Base-by-base conservation (phyloP, 768 basidiomycete genomes). In the Baorangia bicolor region DNA sequence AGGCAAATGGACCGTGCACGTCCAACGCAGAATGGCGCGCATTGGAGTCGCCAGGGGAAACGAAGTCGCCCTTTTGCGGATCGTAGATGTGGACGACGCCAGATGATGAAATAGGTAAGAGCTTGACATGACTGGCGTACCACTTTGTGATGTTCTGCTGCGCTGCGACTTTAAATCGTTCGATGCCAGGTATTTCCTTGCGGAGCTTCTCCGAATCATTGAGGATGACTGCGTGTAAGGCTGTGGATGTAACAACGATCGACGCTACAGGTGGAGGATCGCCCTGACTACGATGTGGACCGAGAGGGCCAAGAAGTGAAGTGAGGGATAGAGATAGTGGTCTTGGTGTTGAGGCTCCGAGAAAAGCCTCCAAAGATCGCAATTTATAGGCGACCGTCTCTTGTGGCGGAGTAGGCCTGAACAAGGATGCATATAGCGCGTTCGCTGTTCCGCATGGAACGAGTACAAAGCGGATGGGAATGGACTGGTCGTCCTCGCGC, bases 371-470 rank as follows among this genome's bases (percentile, higher is more conserved):
- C 11, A 90, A 60, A 3, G 87, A 87, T 59, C 74, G 77, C 33
- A 90, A 73, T 53, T 75, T 79, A 70, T 83, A 81, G 14, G 69
- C 55, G 10, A 66, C 41, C 23, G 72, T 53, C 16, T 70, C 53
- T 49, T 56, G 64, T 16, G 61, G 59, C 10, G 65, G 30, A 20
- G 56, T 43, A 0, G 83, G 81, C 0, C 85, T 85, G 70, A 89
- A 95, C 28, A 94, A 72, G 8, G 90, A 86, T 7, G 83, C 78
- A 71, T 88, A 94, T 33, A 97, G 78, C 0, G 96, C 96, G 69
- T 98, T 98, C 40, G 94, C 94, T n/a, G 94, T 96, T 25, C 94
- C 94, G 47, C 82, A 81, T 5, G 94, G 92, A 41, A 90, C 74
- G 44, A 81, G 79, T 18, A 75, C 83, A 57, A 87, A 74, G 33